A percentile compares a stretch with the other conserved stretches of the same genome.
Conservation (phyloP, 768 basidiomycete genomes). For the Coprinellus micaceus region DNA sequence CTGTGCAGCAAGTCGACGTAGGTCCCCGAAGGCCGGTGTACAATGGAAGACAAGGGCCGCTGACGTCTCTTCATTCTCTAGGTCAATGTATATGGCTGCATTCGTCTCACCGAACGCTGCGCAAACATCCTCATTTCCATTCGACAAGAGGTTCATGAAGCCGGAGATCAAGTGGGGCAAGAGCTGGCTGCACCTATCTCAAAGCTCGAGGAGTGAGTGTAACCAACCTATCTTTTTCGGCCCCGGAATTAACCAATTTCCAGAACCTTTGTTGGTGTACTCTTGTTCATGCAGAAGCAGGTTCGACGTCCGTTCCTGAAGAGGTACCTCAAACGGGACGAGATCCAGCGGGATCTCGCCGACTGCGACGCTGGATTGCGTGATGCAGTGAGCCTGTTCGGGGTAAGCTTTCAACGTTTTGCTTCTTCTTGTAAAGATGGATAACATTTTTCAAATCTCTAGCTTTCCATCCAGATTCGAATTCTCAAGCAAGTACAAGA, state of each 20-base stretch:
- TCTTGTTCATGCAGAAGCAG: constrained; percentile 45
- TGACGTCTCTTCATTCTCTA: constrained; percentile 19
- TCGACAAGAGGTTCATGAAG: constrained; percentile 47
- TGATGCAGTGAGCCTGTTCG: constrained; percentile 47
- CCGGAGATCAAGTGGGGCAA: constrained; percentile 37
- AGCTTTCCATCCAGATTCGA: constrained; percentile 23
- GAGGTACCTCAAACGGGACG: constrained; percentile 71
- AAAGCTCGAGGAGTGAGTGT: constrained; percentile 40
- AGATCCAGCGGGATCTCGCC: constrained; percentile 40
- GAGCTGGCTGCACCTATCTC: constrained; percentile 44
- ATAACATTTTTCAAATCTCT: constrained; percentile 16
- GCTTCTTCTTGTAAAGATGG: not conserved
- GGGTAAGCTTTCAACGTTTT: constrained; percentile 27
- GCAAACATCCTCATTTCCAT: constrained; percentile 55
- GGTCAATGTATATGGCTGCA: constrained; percentile 54
- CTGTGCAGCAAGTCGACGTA: constrained; percentile 52
- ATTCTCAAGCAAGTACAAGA: constrained; percentile 45
- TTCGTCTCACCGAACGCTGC: constrained; percentile 60
- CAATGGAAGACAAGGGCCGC: not conserved
- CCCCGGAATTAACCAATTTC: not conserved
- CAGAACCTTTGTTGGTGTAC: constrained; percentile 11
- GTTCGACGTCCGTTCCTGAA: constrained; percentile 69
- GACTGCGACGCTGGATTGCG: constrained; percentile 18
- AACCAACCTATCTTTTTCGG: not conserved
- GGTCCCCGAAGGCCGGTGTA: constrained; percentile 20